Conservation (phyloP, 345 rosid species). For the Orychophragmus violaceus region DNA sequence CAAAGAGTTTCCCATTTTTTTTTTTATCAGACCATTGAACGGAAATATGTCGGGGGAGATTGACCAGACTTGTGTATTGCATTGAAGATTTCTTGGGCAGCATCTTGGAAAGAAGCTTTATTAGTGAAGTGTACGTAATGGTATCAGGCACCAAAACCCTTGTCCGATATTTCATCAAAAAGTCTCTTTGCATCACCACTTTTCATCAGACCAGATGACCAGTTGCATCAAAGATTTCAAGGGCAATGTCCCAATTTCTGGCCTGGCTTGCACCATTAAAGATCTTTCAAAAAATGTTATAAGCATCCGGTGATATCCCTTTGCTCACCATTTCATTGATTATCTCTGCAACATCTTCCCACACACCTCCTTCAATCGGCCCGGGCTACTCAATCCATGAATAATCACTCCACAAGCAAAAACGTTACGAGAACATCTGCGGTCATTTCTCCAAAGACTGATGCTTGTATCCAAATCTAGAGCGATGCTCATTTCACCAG, state of each 20-base stretch:
- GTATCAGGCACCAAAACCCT: constrained; percentile 10
- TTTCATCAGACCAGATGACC: constrained; percentile 1
- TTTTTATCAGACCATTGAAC: constrained; percentile 3
- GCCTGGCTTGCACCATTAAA: background rate
- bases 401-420: background rate
- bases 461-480: background rate
- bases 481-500: background rate
- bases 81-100: background rate
- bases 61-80: background rate
- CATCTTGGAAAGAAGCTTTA: background rate
- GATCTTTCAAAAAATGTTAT: no score
- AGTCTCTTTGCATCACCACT: background rate
- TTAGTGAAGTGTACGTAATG: background rate
- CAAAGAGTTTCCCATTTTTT: constrained; percentile 1
- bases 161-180: background rate
- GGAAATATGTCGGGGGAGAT: background rate
- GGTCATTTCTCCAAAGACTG: background rate
- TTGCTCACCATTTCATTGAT: background rate
- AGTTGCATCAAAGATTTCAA: background rate
- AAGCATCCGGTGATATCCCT: background rate
- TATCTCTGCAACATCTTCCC: background rate
- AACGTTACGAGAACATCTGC: background rate
- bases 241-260: background rate
- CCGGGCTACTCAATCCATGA: background rate
- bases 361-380: background rate